phyloP scores from a whole-genome alignment of 2,329 filamentous ascomycete genomes.

The Apiospora saccharicola region DNA sequence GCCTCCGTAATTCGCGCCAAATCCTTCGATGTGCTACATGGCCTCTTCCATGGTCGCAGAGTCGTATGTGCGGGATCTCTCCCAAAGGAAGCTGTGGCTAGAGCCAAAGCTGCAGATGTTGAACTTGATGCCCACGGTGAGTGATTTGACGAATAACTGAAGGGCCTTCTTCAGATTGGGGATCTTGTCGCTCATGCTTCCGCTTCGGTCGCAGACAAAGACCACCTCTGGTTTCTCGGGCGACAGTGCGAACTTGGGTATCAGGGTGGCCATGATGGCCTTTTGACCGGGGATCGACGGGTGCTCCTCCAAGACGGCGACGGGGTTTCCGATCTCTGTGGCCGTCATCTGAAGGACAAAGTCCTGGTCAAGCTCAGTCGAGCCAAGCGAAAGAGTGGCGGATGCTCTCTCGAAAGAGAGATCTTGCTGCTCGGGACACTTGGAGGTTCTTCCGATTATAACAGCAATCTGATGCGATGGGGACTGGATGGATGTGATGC shows the following conservation, averaged over 20 bases:
- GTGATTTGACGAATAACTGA: slow-evolving; percentile 69
- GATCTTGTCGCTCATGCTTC: slow-evolving; percentile 67
- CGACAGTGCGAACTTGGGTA: slow-evolving; percentile 72
- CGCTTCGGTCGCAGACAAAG: slow-evolving; percentile 76
- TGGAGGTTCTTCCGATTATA: slow-evolving; percentile 65
- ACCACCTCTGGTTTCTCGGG: slow-evolving; percentile 67
- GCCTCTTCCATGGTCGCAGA: slow-evolving; percentile 53
- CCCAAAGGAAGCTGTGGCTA: slow-evolving; percentile 53
- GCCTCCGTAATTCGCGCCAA: slow-evolving; percentile 58
- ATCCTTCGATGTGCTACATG: slow-evolving; percentile 48
- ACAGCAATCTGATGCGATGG: slow-evolving; percentile 74
- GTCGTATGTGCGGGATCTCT: slow-evolving; percentile 54
- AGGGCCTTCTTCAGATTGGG: slow-evolving; percentile 61
- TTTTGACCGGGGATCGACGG: slow-evolving; percentile 66
- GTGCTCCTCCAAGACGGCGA: slow-evolving; percentile 72
- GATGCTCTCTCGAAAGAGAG: slow-evolving; percentile 67
- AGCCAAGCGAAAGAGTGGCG: slow-evolving; percentile 63
- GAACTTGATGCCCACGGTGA: slow-evolving; percentile 70
- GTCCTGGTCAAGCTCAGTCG: slow-evolving; percentile 65
- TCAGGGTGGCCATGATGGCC: slow-evolving; percentile 74
- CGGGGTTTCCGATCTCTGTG: slow-evolving; percentile 65
- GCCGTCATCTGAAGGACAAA: slow-evolving; percentile 72
- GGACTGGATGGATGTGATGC: slow-evolving; percentile 69
- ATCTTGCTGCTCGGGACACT: slow-evolving; percentile 46
- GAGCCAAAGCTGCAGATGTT: slow-evolving; percentile 75